These are phyloP conservation scores for Euphorbia peplus DNA, from an alignment of 345 rosid species.

Conservation along the genomic window DNA sequence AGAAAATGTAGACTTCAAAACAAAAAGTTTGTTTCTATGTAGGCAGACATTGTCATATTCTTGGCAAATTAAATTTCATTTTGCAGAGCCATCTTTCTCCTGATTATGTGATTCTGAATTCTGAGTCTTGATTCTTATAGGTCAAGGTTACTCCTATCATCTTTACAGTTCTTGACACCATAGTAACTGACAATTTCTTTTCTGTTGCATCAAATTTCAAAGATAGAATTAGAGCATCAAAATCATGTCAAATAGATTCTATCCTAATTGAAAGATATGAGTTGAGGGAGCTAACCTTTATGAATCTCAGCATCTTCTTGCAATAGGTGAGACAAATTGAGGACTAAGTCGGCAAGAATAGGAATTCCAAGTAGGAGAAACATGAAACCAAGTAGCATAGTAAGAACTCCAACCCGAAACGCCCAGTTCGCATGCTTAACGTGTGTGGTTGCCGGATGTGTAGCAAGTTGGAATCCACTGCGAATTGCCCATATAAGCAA, in stretches of 20 bases:
- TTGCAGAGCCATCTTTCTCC: background rate
- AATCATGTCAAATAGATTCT: background rate
- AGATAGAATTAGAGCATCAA: background rate
- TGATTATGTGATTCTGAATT: background rate
- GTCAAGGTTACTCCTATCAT: background rate
- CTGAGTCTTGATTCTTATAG: background rate
- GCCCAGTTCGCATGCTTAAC: constrained; percentile 18
- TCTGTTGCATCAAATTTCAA: background rate
- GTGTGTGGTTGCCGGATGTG: constrained; percentile 26
- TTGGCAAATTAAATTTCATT: background rate
- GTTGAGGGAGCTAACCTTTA: constrained; percentile 18
- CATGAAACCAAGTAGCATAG: constrained; percentile 27
- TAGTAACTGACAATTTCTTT: background rate
- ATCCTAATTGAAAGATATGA: background rate
- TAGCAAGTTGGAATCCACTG: constrained; percentile 25
- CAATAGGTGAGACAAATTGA: constrained; percentile 30
- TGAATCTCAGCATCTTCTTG: constrained; percentile 18
- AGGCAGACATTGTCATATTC: background rate
- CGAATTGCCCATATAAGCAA: constrained; percentile 29
- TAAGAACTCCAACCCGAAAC: constrained; percentile 27
- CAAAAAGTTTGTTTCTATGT: background rate
- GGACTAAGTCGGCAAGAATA: constrained; percentile 29
- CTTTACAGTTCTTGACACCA: background rate
- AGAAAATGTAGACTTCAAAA: background rate
- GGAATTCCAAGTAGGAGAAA: constrained; percentile 31